Conservation (phyloP, 2,329 filamentous ascomycete species). For the Zymoseptoria crescenta region DNA sequence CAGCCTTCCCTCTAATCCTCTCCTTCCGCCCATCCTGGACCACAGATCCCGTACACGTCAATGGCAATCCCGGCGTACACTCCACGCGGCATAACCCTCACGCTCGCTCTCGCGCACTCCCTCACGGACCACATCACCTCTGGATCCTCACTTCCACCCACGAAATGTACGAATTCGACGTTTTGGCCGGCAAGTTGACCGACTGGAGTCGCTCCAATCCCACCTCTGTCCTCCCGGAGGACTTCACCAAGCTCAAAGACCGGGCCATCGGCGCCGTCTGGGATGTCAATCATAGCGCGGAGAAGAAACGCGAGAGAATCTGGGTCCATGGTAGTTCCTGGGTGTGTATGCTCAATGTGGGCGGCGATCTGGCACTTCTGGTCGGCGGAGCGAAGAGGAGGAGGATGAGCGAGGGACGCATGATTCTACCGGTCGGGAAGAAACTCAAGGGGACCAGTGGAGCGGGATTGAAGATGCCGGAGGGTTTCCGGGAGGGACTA, state of each 20-base stretch:
- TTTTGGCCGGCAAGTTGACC: constrained; percentile 66
- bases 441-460: constrained; percentile 42
- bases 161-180: constrained; percentile 70
- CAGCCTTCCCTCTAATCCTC: constrained; percentile 39
- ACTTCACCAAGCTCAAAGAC: constrained; percentile 68
- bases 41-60: constrained; percentile 20
- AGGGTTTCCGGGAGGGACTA: constrained; percentile 25
- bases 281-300: constrained; percentile 49
- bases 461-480: constrained; percentile 47
- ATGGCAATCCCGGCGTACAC: constrained; percentile 43
- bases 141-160: constrained; percentile 57
- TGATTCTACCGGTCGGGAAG: constrained; percentile 16
- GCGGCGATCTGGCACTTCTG: constrained; percentile 50
- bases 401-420: constrained; percentile 16
- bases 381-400: constrained; percentile 16
- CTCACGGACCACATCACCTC: constrained; percentile 47
- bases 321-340: constrained; percentile 86
- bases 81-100: constrained; percentile 45
- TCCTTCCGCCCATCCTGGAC: constrained; percentile 36
- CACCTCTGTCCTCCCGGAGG: constrained; percentile 61
- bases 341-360: constrained; percentile 86
- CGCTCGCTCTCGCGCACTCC: constrained; percentile 49
- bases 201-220: constrained; percentile 83
- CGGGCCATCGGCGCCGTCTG: constrained; percentile 77
- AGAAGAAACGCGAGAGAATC: constrained; percentile 47